Evolutionary conservation across 2,329 filamentous ascomycete species (phyloP).

Genomic region (Ascosphaera aggregata): DNA sequence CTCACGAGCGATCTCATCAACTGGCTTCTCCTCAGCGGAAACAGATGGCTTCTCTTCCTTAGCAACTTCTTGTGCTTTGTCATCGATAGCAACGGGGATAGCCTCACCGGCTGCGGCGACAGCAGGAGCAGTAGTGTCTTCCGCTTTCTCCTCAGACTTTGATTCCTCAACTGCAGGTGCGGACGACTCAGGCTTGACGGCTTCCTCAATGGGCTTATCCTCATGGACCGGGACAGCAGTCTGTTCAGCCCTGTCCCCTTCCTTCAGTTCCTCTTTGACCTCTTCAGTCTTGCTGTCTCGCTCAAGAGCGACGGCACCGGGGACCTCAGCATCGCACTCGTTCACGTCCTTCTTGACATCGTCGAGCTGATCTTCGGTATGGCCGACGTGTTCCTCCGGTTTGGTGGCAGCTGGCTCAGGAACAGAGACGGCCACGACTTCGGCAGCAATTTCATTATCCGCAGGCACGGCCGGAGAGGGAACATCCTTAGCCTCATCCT

Average conservation of each 20-base stretch:
- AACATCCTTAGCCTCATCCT: conserved; percentile 1
- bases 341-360: conserved; percentile 3
- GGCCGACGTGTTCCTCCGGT: not conserved
- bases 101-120: not conserved
- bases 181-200: not conserved
- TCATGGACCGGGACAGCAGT: not conserved
- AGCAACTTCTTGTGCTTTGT: conserved; percentile 2
- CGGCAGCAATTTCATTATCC: not conserved
- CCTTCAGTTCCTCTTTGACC: not conserved
- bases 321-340: not conserved
- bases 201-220: not conserved
- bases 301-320: not conserved
- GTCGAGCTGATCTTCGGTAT: conserved; percentile 3
- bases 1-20: conserved; percentile 3
- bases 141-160: conserved; percentile 1
- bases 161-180: conserved; percentile 1
- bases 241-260: not conserved
- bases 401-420: conserved; percentile 1
- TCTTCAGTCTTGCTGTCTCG: not conserved
- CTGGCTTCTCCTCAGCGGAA: conserved; percentile 3
- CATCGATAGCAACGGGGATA: conserved; percentile 1
- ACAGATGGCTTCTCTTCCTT: conserved; percentile 4
- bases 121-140: not conserved
- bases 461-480: not conserved
- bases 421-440: not conserved